Percentiles rank a stretch among this genome's conserved stretches.
phyloP scores from a whole-genome alignment of 1,284 basidiomycete species.

The Kwoniella shivajii region DNA sequence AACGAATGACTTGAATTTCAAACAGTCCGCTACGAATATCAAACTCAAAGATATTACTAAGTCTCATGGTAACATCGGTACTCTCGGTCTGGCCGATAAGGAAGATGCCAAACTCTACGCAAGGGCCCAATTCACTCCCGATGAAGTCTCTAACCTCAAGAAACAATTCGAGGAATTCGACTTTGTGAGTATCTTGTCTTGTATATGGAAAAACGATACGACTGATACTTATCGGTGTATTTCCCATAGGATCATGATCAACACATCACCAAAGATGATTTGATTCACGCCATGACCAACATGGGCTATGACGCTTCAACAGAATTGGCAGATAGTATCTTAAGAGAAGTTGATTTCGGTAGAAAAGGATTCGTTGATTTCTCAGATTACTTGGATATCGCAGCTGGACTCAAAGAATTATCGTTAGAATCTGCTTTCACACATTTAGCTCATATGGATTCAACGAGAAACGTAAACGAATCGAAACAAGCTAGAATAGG shows the following conservation, averaged over 20 bases:
- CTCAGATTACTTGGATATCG: conserved; percentile 82
- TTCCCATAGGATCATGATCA: conserved; percentile 47
- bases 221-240: neutral
- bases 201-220: conserved; percentile 17
- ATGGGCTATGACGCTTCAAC: conserved; percentile 47
- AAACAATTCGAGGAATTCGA: conserved; percentile 61
- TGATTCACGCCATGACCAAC: conserved; percentile 49
- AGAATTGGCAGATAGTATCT: conserved; percentile 69
- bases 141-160: conserved; percentile 67
- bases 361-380: conserved; percentile 64
- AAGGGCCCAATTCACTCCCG: conserved; percentile 67
- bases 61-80: conserved; percentile 34
- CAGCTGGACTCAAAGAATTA: conserved; percentile 78
- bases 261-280: conserved; percentile 48
- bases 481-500: conserved; percentile 32
- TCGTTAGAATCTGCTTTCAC: conserved; percentile 61
- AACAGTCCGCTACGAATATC: conserved; percentile 35
- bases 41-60: conserved; percentile 48
- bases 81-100: conserved; percentile 39
- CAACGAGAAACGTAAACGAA: conserved; percentile 22
- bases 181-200: conserved; percentile 30
- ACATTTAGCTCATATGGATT: conserved; percentile 50
- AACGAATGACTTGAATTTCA: neutral
- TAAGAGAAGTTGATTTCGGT: conserved; percentile 72
- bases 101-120: conserved; percentile 57